Evolutionary conservation across 352 stramenopile species (phyloP), one percentile per base, ranked within the genome.

Genomic region (Aphanomyces stellatus): DNA sequence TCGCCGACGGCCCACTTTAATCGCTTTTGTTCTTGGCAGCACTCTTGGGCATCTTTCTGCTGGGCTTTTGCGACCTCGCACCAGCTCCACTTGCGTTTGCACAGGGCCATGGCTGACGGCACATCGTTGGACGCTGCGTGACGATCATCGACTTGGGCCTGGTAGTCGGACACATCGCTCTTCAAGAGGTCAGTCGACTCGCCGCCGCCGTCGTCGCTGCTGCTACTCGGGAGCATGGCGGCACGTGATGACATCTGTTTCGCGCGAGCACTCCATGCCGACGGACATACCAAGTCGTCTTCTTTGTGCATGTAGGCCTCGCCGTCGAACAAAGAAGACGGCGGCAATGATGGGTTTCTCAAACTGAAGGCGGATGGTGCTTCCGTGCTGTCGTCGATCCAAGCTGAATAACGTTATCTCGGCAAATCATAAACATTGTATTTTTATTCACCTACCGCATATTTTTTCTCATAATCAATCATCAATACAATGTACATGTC

Each of bases 1-100:
- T 62, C 53, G 27, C 10, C 27, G 7, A 62, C 25, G 6, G 53
- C 53, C 8, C 22, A 19, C 17, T 62, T 62, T 2, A 62, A n/a
- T 30, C 53, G 30, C n/a, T 62, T 62, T 17, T 62, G 30, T 37
- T 62, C 53, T 11, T 62, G 53, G 15, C 28, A 31, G 10, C 30
- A 27, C 2, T 43, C 30, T n/a, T 62, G 4, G 25, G 43, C 24
- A 25, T 62, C 53, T 8, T 43, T 43, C 15, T 11, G 13, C 24
- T 62, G 53, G 31, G 53, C 8, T 4, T 19, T 19, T 4, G 53
- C 53, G 10, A 62, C 53, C 17, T 62, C 53, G 31, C n/a, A 37
- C 53, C 53, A 62, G 17, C 24, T 17, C 4, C 30, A 43, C 25
- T 62, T 62, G 17, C 53, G 53, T n/a, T 62, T 62, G 53, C 53